phyloP scores from a whole-genome alignment of 2,329 filamentous ascomycete species.

The Alternaria dauci region DNA sequence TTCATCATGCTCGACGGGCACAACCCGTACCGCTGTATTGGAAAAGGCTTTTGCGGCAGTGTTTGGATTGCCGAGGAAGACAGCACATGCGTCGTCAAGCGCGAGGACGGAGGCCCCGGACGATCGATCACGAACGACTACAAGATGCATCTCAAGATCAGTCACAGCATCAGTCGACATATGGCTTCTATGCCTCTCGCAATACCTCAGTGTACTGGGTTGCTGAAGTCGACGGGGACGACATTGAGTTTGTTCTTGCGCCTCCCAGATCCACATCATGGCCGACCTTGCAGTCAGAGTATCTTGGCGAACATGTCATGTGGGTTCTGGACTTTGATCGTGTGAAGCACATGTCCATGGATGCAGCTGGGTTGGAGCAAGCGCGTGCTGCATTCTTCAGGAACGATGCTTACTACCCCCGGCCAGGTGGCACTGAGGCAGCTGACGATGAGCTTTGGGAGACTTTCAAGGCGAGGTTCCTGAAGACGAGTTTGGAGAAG shows the following conservation, averaged over 20 bases:
- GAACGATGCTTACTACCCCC: not conserved
- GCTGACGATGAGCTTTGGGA: not conserved
- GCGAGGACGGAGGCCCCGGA: slow-evolving; percentile 29
- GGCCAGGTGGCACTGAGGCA: not conserved
- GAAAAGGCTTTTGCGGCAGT: slow-evolving; percentile 30
- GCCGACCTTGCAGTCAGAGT: not conserved
- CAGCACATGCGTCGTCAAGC: slow-evolving; percentile 20
- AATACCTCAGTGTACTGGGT: not conserved
- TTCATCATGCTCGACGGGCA: not conserved
- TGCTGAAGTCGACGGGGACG: not conserved
- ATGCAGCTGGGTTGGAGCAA: not conserved
- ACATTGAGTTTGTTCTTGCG: not conserved
- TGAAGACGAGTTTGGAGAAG: fast-evolving
- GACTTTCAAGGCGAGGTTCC: not conserved
- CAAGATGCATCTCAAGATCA: slow-evolving; percentile 22
- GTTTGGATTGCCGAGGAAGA: slow-evolving; percentile 23
- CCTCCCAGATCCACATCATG: not conserved
- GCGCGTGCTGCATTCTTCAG: not conserved
- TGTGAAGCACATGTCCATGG: not conserved
- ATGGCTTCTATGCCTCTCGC: not conserved
- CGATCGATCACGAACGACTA: slow-evolving; percentile 30
- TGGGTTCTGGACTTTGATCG: not conserved
- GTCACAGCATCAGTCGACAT: slow-evolving; percentile 11
- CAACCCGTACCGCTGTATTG: slow-evolving; percentile 23
- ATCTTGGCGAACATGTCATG: not conserved